Conservation (phyloP, 2,329 filamentous ascomycete genomes). For the Metarhizium sp. region DNA sequence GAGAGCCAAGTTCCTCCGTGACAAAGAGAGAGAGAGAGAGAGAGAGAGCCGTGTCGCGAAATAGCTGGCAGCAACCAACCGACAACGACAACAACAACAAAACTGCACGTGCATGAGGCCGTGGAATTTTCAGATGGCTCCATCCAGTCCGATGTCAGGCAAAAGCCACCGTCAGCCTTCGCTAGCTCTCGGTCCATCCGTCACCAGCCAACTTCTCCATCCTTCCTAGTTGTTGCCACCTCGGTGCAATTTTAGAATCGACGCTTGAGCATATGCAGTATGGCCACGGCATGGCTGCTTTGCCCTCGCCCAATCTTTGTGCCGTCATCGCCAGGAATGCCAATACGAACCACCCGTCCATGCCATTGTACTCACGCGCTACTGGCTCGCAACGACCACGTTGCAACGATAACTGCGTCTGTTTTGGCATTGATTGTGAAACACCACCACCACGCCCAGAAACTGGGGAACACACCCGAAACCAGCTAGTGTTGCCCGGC, state of each 20-base stretch:
- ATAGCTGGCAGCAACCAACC: not conserved
- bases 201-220: too few species aligned
- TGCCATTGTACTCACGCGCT: too few species aligned
- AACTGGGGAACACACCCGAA: not conserved
- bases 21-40: not conserved
- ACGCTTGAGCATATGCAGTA: too few species aligned
- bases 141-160: not conserved
- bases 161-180: not conserved
- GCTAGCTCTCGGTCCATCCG: too few species aligned
- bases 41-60: not conserved
- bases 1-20: not conserved
- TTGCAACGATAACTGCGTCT: not conserved
- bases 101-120: not conserved
- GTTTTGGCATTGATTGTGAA: conserved; percentile 3
- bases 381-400: conserved; percentile 1
- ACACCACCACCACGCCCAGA: not conserved
- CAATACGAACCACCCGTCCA: too few species aligned
- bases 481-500: not conserved
- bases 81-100: not conserved
- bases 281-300: too few species aligned
- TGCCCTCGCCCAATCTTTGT: too few species aligned
- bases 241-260: not conserved
- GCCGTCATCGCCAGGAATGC: too few species aligned
- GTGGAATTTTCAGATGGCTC: too few species aligned
- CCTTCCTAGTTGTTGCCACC: too few species aligned